Conservation (phyloP, 192 early-diverging fungal genomes). For the Backusella mclennaniae region DNA sequence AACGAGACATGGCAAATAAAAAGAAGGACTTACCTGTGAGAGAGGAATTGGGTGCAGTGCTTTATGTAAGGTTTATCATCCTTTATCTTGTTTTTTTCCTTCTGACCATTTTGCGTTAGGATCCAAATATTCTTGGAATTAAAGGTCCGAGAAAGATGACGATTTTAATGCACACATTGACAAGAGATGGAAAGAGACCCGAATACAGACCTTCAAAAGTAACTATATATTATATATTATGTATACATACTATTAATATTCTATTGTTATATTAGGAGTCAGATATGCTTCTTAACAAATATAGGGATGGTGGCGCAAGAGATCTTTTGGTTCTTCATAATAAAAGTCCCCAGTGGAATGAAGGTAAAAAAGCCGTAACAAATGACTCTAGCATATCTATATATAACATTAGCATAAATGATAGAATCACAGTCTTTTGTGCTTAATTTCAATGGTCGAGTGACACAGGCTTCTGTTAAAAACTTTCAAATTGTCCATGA, state of each 20-base stretch:
- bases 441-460: constrained; percentile 91
- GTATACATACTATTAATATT: too few relatives aligned
- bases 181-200: constrained; percentile 52
- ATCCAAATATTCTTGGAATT: constrained; percentile 84
- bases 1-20: constrained; percentile 21
- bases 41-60: constrained; percentile 72
- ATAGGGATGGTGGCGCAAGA: constrained; percentile 49
- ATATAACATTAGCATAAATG: not conserved
- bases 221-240: not conserved
- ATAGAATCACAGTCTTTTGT: constrained; percentile 86
- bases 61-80: constrained; percentile 58
- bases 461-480: constrained; percentile 88
- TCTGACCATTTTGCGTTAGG: constrained; percentile 41
- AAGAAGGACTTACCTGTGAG: constrained; percentile 43
- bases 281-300: constrained; percentile 62
- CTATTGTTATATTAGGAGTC: constrained; percentile 41
- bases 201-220: constrained; percentile 54
- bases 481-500: constrained; percentile 97
- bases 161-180: constrained; percentile 73
- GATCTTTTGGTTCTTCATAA: constrained; percentile 81
- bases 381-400: not conserved
- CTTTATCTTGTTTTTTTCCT: not conserved
- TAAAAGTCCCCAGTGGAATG: constrained; percentile 93
- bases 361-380: constrained; percentile 44
- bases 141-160: constrained; percentile 94